Evolutionary conservation across 108 stramenopile genomes (phyloP).

Genomic region (Poteriospumella lacustris): DNA sequence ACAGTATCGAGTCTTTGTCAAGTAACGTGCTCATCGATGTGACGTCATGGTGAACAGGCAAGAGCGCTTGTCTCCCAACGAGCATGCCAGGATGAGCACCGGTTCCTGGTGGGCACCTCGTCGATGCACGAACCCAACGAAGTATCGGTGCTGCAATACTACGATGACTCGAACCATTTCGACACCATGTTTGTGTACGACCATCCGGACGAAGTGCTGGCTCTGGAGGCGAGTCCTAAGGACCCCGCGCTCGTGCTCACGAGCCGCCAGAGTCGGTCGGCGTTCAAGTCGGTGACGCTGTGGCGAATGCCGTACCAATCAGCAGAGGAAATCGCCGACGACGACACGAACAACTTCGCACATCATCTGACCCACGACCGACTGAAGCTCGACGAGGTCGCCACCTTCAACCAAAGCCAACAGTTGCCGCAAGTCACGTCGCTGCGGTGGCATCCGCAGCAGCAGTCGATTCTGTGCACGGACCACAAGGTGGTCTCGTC

Average conservation of each 20-base stretch:
- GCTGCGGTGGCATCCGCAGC: not conserved
- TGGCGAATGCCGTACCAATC: slow-evolving; percentile 29
- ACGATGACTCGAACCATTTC: slow-evolving; percentile 49
- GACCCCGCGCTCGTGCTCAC: slow-evolving; percentile 41
- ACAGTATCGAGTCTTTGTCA: not conserved
- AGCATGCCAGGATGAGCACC: slow-evolving; percentile 28
- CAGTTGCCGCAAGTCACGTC: slow-evolving; percentile 14
- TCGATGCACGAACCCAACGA: slow-evolving; percentile 35
- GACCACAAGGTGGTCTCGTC: slow-evolving; percentile 5
- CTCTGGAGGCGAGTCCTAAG: slow-evolving; percentile 37
- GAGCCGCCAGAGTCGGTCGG: slow-evolving; percentile 26
- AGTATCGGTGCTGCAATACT: slow-evolving; percentile 42
- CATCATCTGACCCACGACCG: slow-evolving; percentile 22
- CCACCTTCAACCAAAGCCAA: slow-evolving; percentile 23
- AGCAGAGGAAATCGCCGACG: not conserved
- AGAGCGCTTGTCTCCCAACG: not conserved
- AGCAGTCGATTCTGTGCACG: not conserved
- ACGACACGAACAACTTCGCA: not conserved
- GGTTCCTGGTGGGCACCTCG: slow-evolving; percentile 33
- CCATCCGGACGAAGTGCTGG: slow-evolving; percentile 49
- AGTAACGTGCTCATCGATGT: not conserved
- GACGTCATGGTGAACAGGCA: not conserved
- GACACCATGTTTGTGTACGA: slow-evolving; percentile 35
- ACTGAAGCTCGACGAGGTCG: slow-evolving; percentile 30
- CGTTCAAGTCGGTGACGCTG: not conserved